A percentile compares a stretch with the other conserved stretches of the same genome.
Conservation (phyloP, 305 asterid genomes). For the Plantago rigida region DNA sequence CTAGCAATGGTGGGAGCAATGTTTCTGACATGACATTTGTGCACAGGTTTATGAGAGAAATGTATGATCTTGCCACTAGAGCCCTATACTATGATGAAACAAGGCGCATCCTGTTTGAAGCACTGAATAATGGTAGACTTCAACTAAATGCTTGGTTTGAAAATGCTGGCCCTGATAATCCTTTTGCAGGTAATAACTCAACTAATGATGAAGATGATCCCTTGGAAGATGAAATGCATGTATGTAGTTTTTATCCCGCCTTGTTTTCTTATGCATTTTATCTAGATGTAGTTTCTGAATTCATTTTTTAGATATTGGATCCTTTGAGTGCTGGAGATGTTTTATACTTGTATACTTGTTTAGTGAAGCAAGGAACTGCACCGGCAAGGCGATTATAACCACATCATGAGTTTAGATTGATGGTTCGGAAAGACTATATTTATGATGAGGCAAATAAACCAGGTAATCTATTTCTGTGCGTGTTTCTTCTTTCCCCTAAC, state of each 20-base stretch:
- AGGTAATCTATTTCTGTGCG: too few species aligned
- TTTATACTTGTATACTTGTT: too few species aligned
- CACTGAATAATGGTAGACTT: neutral
- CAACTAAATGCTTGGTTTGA: neutral
- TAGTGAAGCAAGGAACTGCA: too few species aligned
- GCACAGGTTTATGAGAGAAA: neutral
- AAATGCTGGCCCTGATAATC: neutral
- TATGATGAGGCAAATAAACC: too few species aligned
- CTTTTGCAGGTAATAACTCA: neutral
- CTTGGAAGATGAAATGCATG: conserved; percentile 6
- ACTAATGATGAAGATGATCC: neutral
- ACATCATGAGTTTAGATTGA: too few species aligned
- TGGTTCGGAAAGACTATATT: too few species aligned
- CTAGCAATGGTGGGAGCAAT: neutral
- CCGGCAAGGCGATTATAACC: too few species aligned
- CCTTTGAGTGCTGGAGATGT: too few species aligned
- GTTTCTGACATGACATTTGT: neutral
- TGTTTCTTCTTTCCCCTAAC: too few species aligned
- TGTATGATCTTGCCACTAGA: neutral
- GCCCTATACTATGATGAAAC: neutral
- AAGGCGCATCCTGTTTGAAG: neutral
- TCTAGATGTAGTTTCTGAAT: neutral
- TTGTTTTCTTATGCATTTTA: neutral
- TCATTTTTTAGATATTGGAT: too few species aligned
- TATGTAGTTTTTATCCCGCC: neutral